Evolutionary conservation across 1,284 basidiomycete genomes (phyloP).

Genomic region (Papiliotrema fonsecae): DNA sequence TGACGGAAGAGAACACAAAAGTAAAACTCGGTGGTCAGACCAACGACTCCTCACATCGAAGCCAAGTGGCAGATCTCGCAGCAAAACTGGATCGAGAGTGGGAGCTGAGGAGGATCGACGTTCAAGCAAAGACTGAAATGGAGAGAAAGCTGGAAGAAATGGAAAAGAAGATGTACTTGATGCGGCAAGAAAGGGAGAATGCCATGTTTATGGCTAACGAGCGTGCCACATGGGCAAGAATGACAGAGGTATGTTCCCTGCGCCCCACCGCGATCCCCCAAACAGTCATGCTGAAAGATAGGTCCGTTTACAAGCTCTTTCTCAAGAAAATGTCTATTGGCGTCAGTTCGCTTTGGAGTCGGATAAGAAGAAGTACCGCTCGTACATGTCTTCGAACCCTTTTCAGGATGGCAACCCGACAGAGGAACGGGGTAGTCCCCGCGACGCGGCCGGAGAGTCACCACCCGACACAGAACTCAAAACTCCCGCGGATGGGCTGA

Average conservation of each 20-base stretch:
- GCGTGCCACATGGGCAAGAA: conserved; percentile 4
- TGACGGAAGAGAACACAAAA: not conserved
- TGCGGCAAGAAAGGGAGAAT: conserved; percentile 6
- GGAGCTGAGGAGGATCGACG: too few relatives aligned
- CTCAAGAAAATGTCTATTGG: conserved; percentile 21
- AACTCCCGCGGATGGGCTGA: conserved; percentile 1
- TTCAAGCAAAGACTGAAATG: not conserved
- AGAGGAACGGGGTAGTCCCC: not conserved
- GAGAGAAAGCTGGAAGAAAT: conserved; percentile 3
- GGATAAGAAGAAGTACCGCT: conserved; percentile 16
- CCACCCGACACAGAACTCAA: not conserved
- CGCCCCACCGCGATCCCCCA: too few relatives aligned
- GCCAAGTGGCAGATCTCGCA: too few relatives aligned
- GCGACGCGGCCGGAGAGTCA: not conserved
- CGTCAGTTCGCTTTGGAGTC: conserved; percentile 19
- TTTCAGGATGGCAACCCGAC: conserved; percentile 4
- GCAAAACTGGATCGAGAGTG: too few relatives aligned
- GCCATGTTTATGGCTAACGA: conserved; percentile 9
- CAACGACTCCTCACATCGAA: too few relatives aligned
- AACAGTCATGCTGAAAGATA: conserved; percentile 2
- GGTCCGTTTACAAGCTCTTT: conserved; percentile 18
- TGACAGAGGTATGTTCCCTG: conserved; percentile 12
- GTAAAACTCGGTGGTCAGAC: too few relatives aligned
- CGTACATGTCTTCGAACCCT: conserved; percentile 17
- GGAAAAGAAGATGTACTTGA: conserved; percentile 3